phyloP scores from a whole-genome alignment of 164 flowering plant genomes.

The Macadamia integrifolia region DNA sequence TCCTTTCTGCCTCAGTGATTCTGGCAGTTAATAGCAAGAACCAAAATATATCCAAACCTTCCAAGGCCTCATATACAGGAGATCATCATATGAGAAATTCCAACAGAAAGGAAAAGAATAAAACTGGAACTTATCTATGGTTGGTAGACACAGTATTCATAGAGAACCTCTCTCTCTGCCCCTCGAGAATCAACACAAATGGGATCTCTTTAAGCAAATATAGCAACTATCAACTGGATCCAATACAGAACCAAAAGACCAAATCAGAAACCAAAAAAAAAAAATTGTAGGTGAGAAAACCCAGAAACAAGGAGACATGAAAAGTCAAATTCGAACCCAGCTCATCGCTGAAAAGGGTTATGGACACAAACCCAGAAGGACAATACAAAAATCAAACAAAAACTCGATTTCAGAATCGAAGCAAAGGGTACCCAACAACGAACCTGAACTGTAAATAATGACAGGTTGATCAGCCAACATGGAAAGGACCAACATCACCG shows the following conservation, averaged over 20 bases:
- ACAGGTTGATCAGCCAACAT: slow-evolving; percentile 49
- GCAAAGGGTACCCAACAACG: not conserved
- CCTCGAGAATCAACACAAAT: too few relatives aligned
- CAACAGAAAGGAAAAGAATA: too few relatives aligned
- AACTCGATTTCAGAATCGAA: not conserved
- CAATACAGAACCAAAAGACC: not conserved
- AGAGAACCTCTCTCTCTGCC: too few relatives aligned
- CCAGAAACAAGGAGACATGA: not conserved
- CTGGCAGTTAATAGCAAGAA: too few relatives aligned
- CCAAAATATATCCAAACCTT: too few relatives aligned
- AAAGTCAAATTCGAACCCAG: not conserved
- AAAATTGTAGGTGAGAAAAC: not conserved
- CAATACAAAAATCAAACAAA: not conserved
- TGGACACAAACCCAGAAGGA: not conserved
- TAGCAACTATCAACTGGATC: too few relatives aligned
- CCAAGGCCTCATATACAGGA: too few relatives aligned
- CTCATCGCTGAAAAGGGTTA: not conserved
- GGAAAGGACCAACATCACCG: slow-evolving; percentile 78
- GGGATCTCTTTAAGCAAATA: too few relatives aligned
- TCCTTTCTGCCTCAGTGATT: too few relatives aligned
- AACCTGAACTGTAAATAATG: slow-evolving; percentile 1
- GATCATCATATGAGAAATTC: too few relatives aligned
- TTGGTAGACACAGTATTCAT: too few relatives aligned
- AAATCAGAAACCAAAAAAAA: not conserved
- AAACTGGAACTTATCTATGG: too few relatives aligned